phyloP scores from a whole-genome alignment of 2,329 filamentous ascomycete genomes.

The Elsinoe arachidis region DNA sequence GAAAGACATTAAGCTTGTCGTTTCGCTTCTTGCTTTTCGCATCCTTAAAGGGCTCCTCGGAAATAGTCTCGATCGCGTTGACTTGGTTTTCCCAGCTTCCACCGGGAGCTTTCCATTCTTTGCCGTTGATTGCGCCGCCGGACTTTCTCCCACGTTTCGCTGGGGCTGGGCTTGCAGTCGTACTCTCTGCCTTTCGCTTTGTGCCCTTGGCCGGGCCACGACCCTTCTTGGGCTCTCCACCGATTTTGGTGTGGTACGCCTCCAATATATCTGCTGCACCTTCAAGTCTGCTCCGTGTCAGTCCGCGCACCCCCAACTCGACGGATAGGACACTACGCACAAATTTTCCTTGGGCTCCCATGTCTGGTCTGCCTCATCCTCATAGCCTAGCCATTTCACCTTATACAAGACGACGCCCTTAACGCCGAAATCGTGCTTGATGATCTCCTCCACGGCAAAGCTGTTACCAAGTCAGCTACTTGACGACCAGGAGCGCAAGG shows the following conservation, averaged over 20 bases:
- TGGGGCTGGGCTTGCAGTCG: slow-evolving; percentile 17
- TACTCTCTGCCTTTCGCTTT: slow-evolving; percentile 16
- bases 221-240: slow-evolving; percentile 39
- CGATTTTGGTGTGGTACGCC: slow-evolving; percentile 55
- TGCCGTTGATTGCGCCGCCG: slow-evolving; percentile 17
- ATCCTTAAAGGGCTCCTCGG: slow-evolving; percentile 43
- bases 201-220: slow-evolving; percentile 22
- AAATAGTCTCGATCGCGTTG: slow-evolving; percentile 60
- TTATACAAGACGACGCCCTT: slow-evolving; percentile 49
- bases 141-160: slow-evolving; percentile 20
- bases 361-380: slow-evolving; percentile 59
- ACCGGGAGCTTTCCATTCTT: slow-evolving; percentile 47
- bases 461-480: slow-evolving; percentile 35
- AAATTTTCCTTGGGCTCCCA: slow-evolving; percentile 74
- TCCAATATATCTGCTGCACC: slow-evolving; percentile 47
- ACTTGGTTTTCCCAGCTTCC: slow-evolving; percentile 73
- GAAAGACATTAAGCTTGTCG: slow-evolving; percentile 54
- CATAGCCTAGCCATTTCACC: slow-evolving; percentile 76
- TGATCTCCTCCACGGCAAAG: slow-evolving; percentile 66
- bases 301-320: not conserved
- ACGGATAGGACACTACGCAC: slow-evolving; percentile 31
- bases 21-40: slow-evolving; percentile 23
- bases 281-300: slow-evolving; percentile 18
- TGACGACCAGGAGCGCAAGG: slow-evolving; percentile 27
- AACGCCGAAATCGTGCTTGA: slow-evolving; percentile 52